Evolutionary conservation across 1,139 yeast genomes (phyloP).

Genomic region (Geotrichum klebahnii): DNA sequence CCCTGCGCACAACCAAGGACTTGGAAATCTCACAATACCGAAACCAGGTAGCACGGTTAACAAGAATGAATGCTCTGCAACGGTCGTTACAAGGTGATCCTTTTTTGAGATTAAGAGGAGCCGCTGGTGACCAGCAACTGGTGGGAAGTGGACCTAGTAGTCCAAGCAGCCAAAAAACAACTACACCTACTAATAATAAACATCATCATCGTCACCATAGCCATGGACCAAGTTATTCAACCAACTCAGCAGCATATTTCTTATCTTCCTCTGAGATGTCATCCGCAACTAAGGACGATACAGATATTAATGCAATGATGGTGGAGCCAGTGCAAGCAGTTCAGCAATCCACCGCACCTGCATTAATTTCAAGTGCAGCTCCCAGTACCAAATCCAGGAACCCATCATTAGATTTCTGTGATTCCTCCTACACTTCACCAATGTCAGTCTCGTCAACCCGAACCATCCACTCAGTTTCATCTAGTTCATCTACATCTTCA

Average conservation of each 20-base stretch:
- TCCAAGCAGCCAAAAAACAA: too few species aligned
- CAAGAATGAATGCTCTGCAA: conserved; percentile 8
- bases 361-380: not conserved
- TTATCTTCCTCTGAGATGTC: too few species aligned
- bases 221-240: too few species aligned
- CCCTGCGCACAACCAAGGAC: conserved; percentile 39
- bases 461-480: not conserved
- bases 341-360: not conserved
- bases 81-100: conserved; percentile 4
- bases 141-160: not conserved
- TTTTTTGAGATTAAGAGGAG: not conserved
- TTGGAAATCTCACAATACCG: conserved; percentile 39
- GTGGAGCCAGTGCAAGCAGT: too few species aligned
- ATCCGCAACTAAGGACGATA: too few species aligned
- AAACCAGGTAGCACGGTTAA: conserved; percentile 26
- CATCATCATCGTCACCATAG: too few species aligned
- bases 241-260: too few species aligned
- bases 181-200: too few species aligned
- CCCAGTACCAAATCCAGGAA: not conserved
- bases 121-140: too few species aligned
- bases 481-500: not conserved
- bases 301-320: too few species aligned
- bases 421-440: conserved; percentile 1
- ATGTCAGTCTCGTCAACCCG: conserved; percentile 5
- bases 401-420: conserved; percentile 3